These are phyloP conservation scores for Phlebiopsis gigantea DNA, from an alignment of 768 basidiomycete genomes.

Conservation along the genomic window DNA sequence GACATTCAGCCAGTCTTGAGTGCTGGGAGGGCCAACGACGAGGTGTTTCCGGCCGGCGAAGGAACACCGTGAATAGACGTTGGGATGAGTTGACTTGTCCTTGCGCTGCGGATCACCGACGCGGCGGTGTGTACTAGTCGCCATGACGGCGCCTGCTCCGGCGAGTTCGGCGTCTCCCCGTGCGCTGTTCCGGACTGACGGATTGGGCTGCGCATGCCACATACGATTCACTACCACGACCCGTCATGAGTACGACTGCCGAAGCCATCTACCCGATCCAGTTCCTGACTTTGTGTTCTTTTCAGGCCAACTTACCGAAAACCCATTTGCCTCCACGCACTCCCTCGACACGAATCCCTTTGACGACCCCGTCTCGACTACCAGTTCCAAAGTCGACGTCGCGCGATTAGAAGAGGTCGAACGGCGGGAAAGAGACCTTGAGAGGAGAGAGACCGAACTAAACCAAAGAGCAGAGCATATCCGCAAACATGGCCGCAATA, in stretches of 20 bases:
- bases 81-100: neutral
- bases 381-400: slow-evolving; percentile 20
- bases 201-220: neutral
- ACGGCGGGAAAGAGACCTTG: slow-evolving; percentile 76
- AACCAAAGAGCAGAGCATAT: slow-evolving; percentile 63
- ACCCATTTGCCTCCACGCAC: slow-evolving; percentile 81
- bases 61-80: neutral
- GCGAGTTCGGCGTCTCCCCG: neutral
- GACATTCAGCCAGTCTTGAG: neutral
- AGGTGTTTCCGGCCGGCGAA: neutral
- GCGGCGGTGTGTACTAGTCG: neutral
- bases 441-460: slow-evolving; percentile 72
- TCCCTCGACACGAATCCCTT: slow-evolving; percentile 88
- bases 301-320: slow-evolving; percentile 40
- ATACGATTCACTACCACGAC: slow-evolving; percentile 7
- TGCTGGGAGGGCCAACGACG: too few species aligned
- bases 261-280: neutral
- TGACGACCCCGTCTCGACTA: slow-evolving; percentile 63
- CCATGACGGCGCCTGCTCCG: neutral
- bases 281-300: neutral
- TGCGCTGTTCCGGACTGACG: neutral
- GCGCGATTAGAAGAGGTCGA: slow-evolving; percentile 61
- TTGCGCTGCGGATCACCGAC: slow-evolving; percentile 1
- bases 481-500: slow-evolving; percentile 75
- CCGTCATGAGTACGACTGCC: slow-evolving; percentile 15